Percentiles rank a stretch among this genome's conserved stretches.
phyloP scores from a whole-genome alignment of 2,329 filamentous ascomycete genomes.

The Alternaria novae-zelandiae region DNA sequence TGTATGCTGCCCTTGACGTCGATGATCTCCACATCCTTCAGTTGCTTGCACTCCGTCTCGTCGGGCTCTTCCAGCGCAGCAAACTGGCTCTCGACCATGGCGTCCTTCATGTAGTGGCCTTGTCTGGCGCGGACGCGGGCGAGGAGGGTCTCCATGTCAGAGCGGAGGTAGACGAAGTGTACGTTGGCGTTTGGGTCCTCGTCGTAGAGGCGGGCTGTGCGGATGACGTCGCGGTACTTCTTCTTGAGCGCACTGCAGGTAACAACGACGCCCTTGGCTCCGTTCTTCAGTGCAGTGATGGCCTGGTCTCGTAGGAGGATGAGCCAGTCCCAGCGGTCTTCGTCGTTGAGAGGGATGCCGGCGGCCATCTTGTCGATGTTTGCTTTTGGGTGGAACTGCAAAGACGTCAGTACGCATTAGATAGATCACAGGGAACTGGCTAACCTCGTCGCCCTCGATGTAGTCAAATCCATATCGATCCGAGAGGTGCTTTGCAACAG shows the following conservation, averaged over 20 bases:
- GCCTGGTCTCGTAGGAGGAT: constrained; percentile 56
- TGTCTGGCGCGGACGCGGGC: constrained; percentile 75
- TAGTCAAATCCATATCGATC: constrained; percentile 53
- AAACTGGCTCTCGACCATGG: constrained; percentile 95
- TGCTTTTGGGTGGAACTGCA: constrained; percentile 56
- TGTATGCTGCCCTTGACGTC: constrained; percentile 52
- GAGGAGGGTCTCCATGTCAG: constrained; percentile 75
- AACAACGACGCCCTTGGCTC: constrained; percentile 74
- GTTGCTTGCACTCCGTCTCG: constrained; percentile 63
- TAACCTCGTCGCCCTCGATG: constrained; percentile 60
- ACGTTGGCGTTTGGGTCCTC: constrained; percentile 58
- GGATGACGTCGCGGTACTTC: constrained; percentile 83
- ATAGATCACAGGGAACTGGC: constrained; percentile 11
- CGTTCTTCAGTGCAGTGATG: constrained; percentile 43
- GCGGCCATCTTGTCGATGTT: constrained; percentile 82
- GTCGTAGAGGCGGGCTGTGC: constrained; percentile 57
- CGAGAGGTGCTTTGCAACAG: constrained; percentile 56
- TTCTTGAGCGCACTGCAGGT: constrained; percentile 96
- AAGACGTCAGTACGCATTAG: neutral
- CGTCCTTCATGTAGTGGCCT: constrained; percentile 93
- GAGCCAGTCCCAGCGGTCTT: constrained; percentile 98
- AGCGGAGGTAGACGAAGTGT: constrained; percentile 91
- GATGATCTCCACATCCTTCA: constrained; percentile 54
- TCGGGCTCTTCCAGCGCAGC: constrained; percentile 83
- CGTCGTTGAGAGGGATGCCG: constrained; percentile 85